Evolutionary conservation across 208 protist species (phyloP), one percentile per base, ranked within the genome.

Genomic region (Trypanosoma boissoni): DNA sequence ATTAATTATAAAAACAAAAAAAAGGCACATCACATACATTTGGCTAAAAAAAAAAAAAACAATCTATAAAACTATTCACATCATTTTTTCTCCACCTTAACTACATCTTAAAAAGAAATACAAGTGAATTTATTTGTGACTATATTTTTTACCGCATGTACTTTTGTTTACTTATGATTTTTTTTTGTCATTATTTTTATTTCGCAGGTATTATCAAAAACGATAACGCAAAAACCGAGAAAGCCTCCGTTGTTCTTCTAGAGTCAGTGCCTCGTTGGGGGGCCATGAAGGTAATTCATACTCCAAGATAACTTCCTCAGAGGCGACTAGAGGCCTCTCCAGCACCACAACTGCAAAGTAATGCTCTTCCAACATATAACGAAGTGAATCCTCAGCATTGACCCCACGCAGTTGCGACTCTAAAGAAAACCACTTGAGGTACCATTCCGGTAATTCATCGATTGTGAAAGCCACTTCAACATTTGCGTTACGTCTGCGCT

Each of bases 301-400:
- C 18, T 68, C 61, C 18, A 91, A 45, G 45, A 95, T 81, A 2
- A 92, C 88, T 54, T 95, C 88, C 61, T 83, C 76, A 1, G 82
- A 74, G 6, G 88, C 77, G 0, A 52, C 58, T 24, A 95, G 64
- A 1, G 67, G 71, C 27, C 58, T 51, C 31, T 59, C 58, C 48
- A 95, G 57, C 0, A 78, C 78, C 12, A 92, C 59, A 36, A 86
- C 79, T 10, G 88, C 62, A 64, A 72, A 91, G 67, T 86, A 95
- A 27, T 75, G 65, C 14, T 83, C 67, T 16, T 75, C 64, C 48
- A 70, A 1, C 24, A 91, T 64, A 73, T 29, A 37, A 63, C 43
- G 58, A 12, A 68, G 45, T 41, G 52, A 64, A 12, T 50, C 51
- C 18, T 66, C 20, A n/a, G 58, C 76, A 39, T 79, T 64, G 23